Evolutionary conservation across 495 filamentous ascomycete species (phyloP).

Genomic region (Penicillium ucsense): DNA sequence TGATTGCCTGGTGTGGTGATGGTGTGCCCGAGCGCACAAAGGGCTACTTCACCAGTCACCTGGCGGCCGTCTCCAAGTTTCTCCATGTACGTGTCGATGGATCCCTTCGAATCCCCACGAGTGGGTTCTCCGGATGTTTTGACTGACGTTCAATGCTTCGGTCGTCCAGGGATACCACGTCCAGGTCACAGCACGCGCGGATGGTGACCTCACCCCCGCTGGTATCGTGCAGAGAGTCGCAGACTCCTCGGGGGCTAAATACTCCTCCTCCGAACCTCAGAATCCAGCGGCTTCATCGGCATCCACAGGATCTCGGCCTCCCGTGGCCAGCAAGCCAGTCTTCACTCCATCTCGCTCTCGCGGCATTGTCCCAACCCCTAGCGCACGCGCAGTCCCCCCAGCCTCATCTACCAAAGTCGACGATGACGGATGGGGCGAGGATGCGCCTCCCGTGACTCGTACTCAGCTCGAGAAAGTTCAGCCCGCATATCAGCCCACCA

Average conservation of each 20-base stretch:
- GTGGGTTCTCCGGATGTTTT: not conserved
- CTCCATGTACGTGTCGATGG: constrained; percentile 52
- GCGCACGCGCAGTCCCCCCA: constrained; percentile 34
- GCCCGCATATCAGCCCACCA: constrained; percentile 86
- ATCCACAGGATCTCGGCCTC: constrained; percentile 47
- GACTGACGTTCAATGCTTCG: constrained; percentile 9
- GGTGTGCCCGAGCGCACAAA: constrained; percentile 98
- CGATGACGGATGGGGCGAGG: constrained; percentile 87
- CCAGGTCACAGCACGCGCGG: constrained; percentile 88
- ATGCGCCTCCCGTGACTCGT: constrained; percentile 81
- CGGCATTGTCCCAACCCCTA: constrained; percentile 50
- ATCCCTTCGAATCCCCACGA: not conserved
- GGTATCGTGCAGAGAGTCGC: constrained; percentile 88
- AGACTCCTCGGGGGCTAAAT: constrained; percentile 92
- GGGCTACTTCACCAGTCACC: constrained; percentile 93
- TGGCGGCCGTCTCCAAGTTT: constrained; percentile 77
- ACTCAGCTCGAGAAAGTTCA: constrained; percentile 87
- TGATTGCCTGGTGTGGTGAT: constrained; percentile 96
- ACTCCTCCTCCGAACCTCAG: constrained; percentile 56
- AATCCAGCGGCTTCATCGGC: constrained; percentile 25
- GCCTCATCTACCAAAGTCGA: constrained; percentile 42
- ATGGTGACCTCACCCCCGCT: constrained; percentile 77
- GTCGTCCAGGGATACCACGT: constrained; percentile 76
- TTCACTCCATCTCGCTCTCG: constrained; percentile 74
- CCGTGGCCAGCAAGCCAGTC: constrained; percentile 74